Evolutionary conservation across 2,329 filamentous ascomycete genomes (phyloP).

Genomic region (Lasiodiplodia sp.): DNA sequence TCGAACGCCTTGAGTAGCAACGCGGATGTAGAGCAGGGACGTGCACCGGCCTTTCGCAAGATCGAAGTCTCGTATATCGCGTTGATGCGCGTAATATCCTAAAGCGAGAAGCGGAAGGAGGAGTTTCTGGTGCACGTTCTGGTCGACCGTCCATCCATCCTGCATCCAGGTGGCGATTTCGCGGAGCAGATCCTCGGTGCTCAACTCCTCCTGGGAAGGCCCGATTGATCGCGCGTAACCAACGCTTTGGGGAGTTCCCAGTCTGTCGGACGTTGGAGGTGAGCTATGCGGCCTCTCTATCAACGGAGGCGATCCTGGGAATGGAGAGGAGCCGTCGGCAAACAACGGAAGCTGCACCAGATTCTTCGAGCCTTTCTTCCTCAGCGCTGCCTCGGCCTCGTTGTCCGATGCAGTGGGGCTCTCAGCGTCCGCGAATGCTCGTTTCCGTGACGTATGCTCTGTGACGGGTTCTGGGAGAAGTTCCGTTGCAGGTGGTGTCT

Average conservation of each 20-base stretch:
- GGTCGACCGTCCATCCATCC: conserved; percentile 6
- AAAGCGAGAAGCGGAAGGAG: conserved; percentile 8
- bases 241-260: no score
- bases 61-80: background rate
- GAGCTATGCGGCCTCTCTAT: conserved; percentile 5
- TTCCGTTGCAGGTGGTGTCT: background rate
- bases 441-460: background rate
- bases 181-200: background rate
- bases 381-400: background rate
- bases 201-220: background rate
- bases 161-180: conserved; percentile 20
- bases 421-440: conserved; percentile 2
- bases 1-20: background rate
- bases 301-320: conserved; percentile 4
- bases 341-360: conserved; percentile 16
- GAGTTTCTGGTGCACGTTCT: conserved; percentile 15
- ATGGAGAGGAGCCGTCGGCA: background rate
- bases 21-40: background rate
- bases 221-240: background rate
- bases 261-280: background rate
- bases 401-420: conserved; percentile 12
- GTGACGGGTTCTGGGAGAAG: no score
- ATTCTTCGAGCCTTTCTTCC: background rate
- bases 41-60: conserved; percentile 14
- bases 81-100: background rate